Base-by-base conservation (phyloP, 2,329 filamentous ascomycete genomes). In the Neofusicoccum ribis region DNA sequence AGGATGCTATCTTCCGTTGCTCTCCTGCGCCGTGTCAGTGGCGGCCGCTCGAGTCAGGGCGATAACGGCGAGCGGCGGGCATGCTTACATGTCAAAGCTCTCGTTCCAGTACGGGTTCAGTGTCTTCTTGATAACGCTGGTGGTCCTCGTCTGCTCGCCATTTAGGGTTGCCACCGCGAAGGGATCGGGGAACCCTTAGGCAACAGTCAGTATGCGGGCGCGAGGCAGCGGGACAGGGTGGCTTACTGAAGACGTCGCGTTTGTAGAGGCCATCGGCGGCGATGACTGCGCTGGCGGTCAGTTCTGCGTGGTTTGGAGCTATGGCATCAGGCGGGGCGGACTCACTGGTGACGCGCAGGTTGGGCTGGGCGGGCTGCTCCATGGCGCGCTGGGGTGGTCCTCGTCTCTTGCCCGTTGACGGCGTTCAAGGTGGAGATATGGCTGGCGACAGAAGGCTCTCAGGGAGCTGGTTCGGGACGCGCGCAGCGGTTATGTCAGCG, bases 41-140 rank as follows among this genome's bases (percentile, higher is more conserved):
- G 62, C 39, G 50, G 8, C 49, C 14, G n/a, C 59, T 23, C 65
- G 66, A 64, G 44, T n/a, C 63, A 39, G 63, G 49, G 59, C 52
- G 43, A 56, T 65, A 59, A 67, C 61, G 65, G 66, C 50, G 58
- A 36, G 37, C 62, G 52, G 58, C n/a, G 63, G 17, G 76, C 20
- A 14, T 63, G 72, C 90, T 73, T 88, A 98, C 95, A 99, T 90
- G 80, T 99, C 95, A 82, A 99, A 99, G 76, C 89, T 93, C 83
- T 99, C 95, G 80, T 99, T 99, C 95, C 95, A 99, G 79, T 99
- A 99, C n/a, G 95, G 95, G 79, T 97, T 98, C 79, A 99, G 83
- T 11, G 95, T 98, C 81, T 95, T 91, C 82, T 97, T 98, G 79
- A 95, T 96, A 71, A 98, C 95, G 43, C 90, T 90, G 11, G 95